A percentile compares a stretch with the other conserved stretches of the same genome.
Conservation (phyloP, 2,329 filamentous ascomycete genomes). For the Penicillium occitanis region DNA sequence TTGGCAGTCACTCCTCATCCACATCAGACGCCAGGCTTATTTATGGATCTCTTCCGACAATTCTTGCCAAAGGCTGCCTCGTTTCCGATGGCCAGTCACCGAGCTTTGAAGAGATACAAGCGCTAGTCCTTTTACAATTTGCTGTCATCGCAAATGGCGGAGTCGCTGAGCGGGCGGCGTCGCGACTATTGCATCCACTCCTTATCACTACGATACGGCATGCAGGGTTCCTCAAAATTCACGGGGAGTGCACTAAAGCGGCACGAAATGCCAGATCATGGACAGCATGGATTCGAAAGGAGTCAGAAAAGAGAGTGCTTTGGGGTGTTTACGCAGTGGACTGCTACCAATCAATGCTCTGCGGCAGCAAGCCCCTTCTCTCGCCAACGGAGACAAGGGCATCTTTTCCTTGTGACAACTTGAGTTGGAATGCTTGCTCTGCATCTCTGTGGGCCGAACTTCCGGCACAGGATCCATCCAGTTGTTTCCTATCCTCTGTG, state of each 20-base stretch:
- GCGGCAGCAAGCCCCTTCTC: conserved; percentile 3
- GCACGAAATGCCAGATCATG: background rate
- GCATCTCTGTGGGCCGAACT: conserved; percentile 10
- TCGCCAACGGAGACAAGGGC: conserved; percentile 7
- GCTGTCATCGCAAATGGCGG: background rate
- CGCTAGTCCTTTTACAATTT: background rate
- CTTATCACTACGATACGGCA: conserved; percentile 1
- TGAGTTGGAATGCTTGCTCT: conserved; percentile 6
- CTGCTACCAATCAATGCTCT: conserved; percentile 9
- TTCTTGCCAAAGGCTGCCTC: background rate
- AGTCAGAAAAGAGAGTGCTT: conserved; percentile 7
- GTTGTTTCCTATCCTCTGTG: background rate
- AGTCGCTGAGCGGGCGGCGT: conserved; percentile 4
- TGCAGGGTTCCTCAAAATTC: conserved; percentile 1
- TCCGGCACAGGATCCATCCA: conserved; percentile 1
- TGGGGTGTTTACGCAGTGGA: conserved; percentile 6
- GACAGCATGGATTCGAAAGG: conserved; percentile 1
- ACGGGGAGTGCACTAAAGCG: conserved; percentile 6
- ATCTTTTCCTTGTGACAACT: conserved; percentile 8
- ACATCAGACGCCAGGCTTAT: background rate
- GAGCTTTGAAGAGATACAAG: background rate
- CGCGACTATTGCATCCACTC: conserved; percentile 7
- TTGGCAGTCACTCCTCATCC: background rate
- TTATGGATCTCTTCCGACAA: conserved; percentile 1
- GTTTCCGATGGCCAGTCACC: background rate